Base-by-base conservation (phyloP, 768 basidiomycete genomes). In the Scleroderma bovista region DNA sequence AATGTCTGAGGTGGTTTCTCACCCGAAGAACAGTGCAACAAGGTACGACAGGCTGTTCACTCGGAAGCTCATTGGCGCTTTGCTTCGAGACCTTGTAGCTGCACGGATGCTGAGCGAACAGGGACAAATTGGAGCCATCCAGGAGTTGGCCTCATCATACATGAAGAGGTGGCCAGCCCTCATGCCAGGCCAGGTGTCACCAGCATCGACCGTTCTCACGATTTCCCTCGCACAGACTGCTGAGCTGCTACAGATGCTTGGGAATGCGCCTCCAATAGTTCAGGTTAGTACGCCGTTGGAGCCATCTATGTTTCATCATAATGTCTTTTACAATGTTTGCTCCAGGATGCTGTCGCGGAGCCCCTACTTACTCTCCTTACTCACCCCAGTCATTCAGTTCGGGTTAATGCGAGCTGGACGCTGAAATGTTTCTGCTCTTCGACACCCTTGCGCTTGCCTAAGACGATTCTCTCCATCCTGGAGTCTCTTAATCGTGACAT, bases 151-250 rank as follows among this genome's bases (percentile, higher is more conserved):
- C 0, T 83, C 75, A 32, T 73, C 78, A 4, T 96, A 92, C 63
- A 71, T 96, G 51, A 92, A 88, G 66, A 79, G 90, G 46, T 97
- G 93, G 92, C 93, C 93, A 1, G 86, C 91, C 0, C 79, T 95
- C 68, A 84, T 97, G 78, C 92, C 92, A 10, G 91, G 90, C 7
- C 85, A 90, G 55, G 71, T 72, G 17, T 78, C 85, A 0, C 89
- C 93, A 0, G 72, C 69, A 32, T 77, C 87, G 6, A 63, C 80
- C 1, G 79, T 88, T 1, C 72, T 97, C 6, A 77, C 83, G 2
- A 75, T 94, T 26, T 84, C 81, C 6, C 71, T 97, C 19, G 76
- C 84, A 47, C 94, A 98, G 65, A 83, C 92, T 19, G 85, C 91
- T 1, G 89, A 88, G 1, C 69, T 98, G 16, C 67, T 98, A 15